These are phyloP conservation scores for Acacia melanoxylon DNA, from an alignment of 306 rosid species.

Conservation along the genomic window DNA sequence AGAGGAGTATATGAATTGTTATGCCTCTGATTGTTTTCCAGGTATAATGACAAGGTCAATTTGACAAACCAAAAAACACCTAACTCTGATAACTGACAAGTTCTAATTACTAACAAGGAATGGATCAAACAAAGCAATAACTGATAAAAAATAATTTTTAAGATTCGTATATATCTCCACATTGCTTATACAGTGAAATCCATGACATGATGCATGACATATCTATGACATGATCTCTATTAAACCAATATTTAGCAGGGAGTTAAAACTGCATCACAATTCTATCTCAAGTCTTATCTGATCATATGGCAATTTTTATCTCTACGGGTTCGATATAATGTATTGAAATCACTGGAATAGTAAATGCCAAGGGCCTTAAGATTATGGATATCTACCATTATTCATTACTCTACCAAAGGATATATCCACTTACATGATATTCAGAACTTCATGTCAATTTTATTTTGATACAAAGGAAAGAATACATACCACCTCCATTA, in stretches of 20 bases:
- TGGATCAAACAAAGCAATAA: not conserved
- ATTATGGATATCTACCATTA: slow-evolving; percentile 1
- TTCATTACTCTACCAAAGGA: not conserved
- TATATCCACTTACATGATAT: not conserved
- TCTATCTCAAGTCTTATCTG: not conserved
- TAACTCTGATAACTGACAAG: not conserved
- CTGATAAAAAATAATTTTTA: not conserved
- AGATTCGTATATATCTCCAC: not conserved
- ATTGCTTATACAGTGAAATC: not conserved
- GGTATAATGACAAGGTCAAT: slow-evolving; percentile 1
- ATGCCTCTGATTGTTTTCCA: not conserved
- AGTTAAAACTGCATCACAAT: slow-evolving; percentile 10
- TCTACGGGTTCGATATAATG: not conserved
- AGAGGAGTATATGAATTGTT: not conserved
- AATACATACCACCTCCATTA: slow-evolving; percentile 68
- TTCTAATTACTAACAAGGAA: slow-evolving; percentile 3
- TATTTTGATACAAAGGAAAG: slow-evolving; percentile 2
- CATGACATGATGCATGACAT: not conserved
- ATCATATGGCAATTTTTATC: slow-evolving; percentile 8
- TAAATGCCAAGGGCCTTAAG: not conserved
- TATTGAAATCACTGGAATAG: slow-evolving; percentile 16
- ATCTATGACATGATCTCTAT: slow-evolving; percentile 11
- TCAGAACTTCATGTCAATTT: not conserved
- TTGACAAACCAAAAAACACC: not conserved
- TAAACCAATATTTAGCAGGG: not conserved